Evolutionary conservation across 208 protist species (phyloP).

Genomic region (Trypanosoma scelopori): DNA sequence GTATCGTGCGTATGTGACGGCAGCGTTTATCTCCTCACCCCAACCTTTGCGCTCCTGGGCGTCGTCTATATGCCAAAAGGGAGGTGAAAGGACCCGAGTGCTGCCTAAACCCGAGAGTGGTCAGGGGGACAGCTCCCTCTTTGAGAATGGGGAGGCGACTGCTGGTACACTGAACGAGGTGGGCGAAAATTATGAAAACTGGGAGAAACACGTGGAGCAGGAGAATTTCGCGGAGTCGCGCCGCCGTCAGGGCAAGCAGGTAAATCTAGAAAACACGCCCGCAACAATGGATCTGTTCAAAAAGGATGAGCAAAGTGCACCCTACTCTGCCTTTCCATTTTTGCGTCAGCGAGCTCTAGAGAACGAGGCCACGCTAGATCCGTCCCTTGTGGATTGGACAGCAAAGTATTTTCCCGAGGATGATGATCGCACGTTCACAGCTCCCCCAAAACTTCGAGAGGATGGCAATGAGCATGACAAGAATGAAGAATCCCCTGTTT

Average conservation of each 20-base stretch:
- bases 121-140: background rate
- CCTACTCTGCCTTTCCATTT: slow-evolving; percentile 80
- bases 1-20: slow-evolving; percentile 61
- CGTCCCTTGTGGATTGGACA: slow-evolving; percentile 90
- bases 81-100: background rate
- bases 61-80: slow-evolving; percentile 22
- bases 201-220: slow-evolving; percentile 10
- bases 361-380: slow-evolving; percentile 67
- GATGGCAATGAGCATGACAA: slow-evolving; percentile 4
- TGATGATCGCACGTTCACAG: slow-evolving; percentile 56
- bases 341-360: slow-evolving; percentile 78
- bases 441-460: slow-evolving; percentile 62
- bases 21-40: slow-evolving; percentile 46
- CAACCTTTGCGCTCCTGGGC: slow-evolving; percentile 53
- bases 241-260: slow-evolving; percentile 48
- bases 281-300: slow-evolving; percentile 53
- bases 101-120: background rate
- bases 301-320: slow-evolving; percentile 18
- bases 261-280: slow-evolving; percentile 50
- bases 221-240: slow-evolving; percentile 38
- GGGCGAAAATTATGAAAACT: slow-evolving; percentile 15
- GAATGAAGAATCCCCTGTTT: slow-evolving; percentile 1
- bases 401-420: slow-evolving; percentile 89
- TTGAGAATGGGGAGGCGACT: slow-evolving; percentile 2
- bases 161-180: too few species aligned